phyloP scores from a whole-genome alignment of 306 rosid species.

The Myrica gale region DNA sequence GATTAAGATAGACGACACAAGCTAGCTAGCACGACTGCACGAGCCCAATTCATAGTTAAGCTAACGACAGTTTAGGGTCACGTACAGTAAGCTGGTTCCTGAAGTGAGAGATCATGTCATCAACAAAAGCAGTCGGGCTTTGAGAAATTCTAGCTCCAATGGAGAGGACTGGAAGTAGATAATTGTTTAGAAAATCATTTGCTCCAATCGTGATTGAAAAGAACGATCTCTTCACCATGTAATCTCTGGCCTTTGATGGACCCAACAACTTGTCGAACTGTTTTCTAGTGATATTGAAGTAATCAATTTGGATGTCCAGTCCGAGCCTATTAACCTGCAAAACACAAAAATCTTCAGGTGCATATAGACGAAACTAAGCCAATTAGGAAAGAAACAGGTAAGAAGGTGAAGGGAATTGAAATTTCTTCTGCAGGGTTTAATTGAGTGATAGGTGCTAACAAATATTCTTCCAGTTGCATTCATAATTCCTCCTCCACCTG shows the following conservation, averaged over 20 bases:
- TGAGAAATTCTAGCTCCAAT: conserved; percentile 79
- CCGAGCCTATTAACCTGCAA: conserved; percentile 82
- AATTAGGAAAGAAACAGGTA: neutral
- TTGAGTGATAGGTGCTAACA: conserved; percentile 38
- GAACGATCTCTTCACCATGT: conserved; percentile 56
- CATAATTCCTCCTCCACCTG: conserved; percentile 92
- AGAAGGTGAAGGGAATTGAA: neutral
- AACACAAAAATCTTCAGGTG: neutral
- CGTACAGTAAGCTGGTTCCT: conserved; percentile 66
- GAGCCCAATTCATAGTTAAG: no score
- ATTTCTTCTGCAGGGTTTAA: neutral
- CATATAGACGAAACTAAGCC: neutral
- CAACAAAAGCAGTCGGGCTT: conserved; percentile 67
- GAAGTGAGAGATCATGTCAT: conserved; percentile 72
- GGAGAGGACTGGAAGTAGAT: conserved; percentile 83
- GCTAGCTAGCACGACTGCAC: no score
- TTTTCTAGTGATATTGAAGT: conserved; percentile 72
- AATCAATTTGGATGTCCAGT: conserved; percentile 86
- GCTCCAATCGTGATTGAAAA: conserved; percentile 77
- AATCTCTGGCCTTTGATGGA: conserved; percentile 56
- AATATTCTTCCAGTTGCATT: conserved; percentile 98
- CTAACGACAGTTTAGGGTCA: neutral
- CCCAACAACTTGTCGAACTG: conserved; percentile 65
- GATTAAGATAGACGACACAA: neutral
- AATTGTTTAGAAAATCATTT: conserved; percentile 87